Evolutionary conservation across 345 rosid genomes (phyloP).

Genomic region (Syzygium aromaticum): DNA sequence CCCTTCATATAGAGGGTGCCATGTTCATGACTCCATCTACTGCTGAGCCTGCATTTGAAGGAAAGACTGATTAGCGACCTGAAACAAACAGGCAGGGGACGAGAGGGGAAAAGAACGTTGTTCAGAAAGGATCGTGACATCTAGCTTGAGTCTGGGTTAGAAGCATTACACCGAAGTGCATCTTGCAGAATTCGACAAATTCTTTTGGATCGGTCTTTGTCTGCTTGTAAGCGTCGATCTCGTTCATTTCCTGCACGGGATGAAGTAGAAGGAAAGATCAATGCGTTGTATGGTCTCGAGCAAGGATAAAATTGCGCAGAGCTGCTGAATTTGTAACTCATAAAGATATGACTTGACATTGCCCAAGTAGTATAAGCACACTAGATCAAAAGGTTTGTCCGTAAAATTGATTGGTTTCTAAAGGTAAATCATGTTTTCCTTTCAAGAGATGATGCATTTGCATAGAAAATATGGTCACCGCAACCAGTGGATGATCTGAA

Average conservation of each 20-base stretch:
- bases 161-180: constrained; percentile 27
- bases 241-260: constrained; percentile 52
- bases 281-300: background rate
- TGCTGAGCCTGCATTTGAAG: constrained; percentile 5
- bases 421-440: background rate
- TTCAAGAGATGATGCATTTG: background rate
- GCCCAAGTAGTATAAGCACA: background rate
- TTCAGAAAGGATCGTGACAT: background rate
- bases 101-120: background rate
- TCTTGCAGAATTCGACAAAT: constrained; percentile 35
- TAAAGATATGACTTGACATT: background rate
- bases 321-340: background rate
- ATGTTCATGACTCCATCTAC: background rate
- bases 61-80: background rate
- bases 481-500: background rate
- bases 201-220: constrained; percentile 48
- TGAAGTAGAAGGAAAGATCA: background rate
- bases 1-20: background rate
- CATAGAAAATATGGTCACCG: background rate
- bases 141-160: background rate
- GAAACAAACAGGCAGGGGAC: background rate
- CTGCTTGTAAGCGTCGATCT: constrained; percentile 59
- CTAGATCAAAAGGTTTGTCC: background rate
- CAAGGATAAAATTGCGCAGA: background rate
- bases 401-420: background rate